Evolutionary conservation across 192 early-diverging fungal genomes (phyloP), one percentile per base, ranked within the genome.

Genomic region (Chytriomyces sp.): DNA sequence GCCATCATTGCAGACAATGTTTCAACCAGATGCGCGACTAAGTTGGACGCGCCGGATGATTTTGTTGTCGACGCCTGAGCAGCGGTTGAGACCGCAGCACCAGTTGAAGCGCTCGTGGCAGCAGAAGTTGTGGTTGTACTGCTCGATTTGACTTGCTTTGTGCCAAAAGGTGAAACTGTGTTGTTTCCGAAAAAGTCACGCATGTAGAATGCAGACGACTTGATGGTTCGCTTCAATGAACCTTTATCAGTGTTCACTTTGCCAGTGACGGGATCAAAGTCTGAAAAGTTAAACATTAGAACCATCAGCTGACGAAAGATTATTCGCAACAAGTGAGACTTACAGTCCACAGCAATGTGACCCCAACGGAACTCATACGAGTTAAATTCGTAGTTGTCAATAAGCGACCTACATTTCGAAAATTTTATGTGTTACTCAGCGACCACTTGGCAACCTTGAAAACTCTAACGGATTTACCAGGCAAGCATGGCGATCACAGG

Each of bases 301-400:
- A 23, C 4, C 20, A n/a, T 59, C n/a, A 35, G 11, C 26, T 64
- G 11, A 64, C n/a, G n/a, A 11, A 26, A 16, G 35, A 59, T 59
- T 59, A n/a, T 59, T 0, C 20, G 57, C 16, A 59, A 64, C 63
- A 6, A 18, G 35, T n/a, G 45, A 47, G 24, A 72, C 45, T 68
- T 62, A 50, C 45, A 72, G 50, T 80, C 73, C 18, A 80, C 73
- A 57, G 66, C 79, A 77, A 80, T 65, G 35, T 75, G 72, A 5
- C 79, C 79, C 71, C 71, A 80, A 6, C 69, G 53, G 20, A 75
- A 61, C n/a, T 63, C 74, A 64, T 80, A 80, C 13, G 79, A 77
- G 7, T 66, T 23, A 46, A 66, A 81, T 48, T 81, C 80, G 48
- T 78, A 81, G 60, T 81, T 81, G 69, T 81, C 80, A 10, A 81